phyloP scores from a whole-genome alignment of 1,139 yeast genomes.

The Kurtzmaniella quercitrusa region DNA sequence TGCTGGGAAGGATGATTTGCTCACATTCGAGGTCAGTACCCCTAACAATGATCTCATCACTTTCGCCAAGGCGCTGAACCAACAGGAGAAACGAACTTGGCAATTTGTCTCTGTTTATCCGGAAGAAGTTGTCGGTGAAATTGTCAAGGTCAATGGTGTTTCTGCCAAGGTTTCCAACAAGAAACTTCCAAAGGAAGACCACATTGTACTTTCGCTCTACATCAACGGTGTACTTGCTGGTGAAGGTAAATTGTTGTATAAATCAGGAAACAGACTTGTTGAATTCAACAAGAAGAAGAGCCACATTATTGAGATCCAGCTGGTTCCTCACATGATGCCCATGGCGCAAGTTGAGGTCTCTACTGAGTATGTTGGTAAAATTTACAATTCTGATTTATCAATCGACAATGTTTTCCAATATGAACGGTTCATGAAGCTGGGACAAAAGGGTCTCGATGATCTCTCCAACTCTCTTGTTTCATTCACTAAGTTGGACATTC shows the following conservation, averaged over 20 bases:
- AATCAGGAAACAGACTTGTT: constrained; percentile 37
- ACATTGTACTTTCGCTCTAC: constrained; percentile 54
- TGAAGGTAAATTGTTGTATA: constrained; percentile 43
- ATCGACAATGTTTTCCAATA: constrained; percentile 57
- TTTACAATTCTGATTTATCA: constrained; percentile 56
- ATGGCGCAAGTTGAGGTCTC: constrained; percentile 54
- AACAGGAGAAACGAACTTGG: constrained; percentile 53
- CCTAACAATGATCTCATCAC: constrained; percentile 45
- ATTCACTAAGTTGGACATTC: constrained; percentile 42
- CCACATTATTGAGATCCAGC: constrained; percentile 32
- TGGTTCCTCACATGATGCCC: constrained; percentile 30
- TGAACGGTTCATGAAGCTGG: constrained; percentile 42
- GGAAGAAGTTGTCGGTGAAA: constrained; percentile 71
- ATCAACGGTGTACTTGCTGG: constrained; percentile 63
- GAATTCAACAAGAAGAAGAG: constrained; percentile 37
- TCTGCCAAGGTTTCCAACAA: constrained; percentile 31
- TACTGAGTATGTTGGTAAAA: constrained; percentile 68
- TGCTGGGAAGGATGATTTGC: constrained; percentile 31
- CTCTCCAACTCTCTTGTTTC: constrained; percentile 36
- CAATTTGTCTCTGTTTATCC: constrained; percentile 74
- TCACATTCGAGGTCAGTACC: constrained; percentile 47
- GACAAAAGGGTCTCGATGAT: constrained; percentile 42
- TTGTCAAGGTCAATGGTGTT: constrained; percentile 55
- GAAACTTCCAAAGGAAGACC: constrained; percentile 45
- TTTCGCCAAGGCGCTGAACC: constrained; percentile 69